Evolutionary conservation across 805 yeast genomes (phyloP).

Genomic region (Wickerhamiella galacta): DNA sequence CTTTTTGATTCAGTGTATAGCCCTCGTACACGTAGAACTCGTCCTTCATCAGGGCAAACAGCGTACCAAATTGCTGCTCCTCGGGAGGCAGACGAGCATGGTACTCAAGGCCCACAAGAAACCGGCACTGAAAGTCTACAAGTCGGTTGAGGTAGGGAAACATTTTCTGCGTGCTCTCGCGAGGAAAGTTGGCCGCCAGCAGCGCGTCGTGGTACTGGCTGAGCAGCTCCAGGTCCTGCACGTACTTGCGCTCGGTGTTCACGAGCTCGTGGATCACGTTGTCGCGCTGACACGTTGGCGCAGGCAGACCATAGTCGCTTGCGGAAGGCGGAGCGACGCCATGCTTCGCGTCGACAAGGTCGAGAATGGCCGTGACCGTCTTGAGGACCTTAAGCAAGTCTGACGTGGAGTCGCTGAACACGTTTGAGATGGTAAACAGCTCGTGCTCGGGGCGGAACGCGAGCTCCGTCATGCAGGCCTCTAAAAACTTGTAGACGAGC

Average conservation of each 20-base stretch:
- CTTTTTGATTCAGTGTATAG: conserved; percentile 81
- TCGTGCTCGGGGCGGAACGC: conserved; percentile 55
- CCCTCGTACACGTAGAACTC: conserved; percentile 84
- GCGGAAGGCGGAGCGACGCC: conserved; percentile 1
- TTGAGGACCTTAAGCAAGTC: conserved; percentile 59
- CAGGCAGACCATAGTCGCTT: conserved; percentile 3
- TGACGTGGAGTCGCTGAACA: conserved; percentile 65
- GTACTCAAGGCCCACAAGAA: conserved; percentile 76
- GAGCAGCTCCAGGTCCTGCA: conserved; percentile 72
- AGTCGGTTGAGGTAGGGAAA: conserved; percentile 76
- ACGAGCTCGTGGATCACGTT: conserved; percentile 73
- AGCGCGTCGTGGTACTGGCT: conserved; percentile 52
- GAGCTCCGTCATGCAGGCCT: conserved; percentile 66
- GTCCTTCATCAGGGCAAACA: conserved; percentile 69
- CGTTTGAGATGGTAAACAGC: conserved; percentile 78
- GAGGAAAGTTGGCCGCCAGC: conserved; percentile 47
- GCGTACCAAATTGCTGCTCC: conserved; percentile 74
- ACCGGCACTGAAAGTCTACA: conserved; percentile 82
- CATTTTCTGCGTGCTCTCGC: conserved; percentile 62
- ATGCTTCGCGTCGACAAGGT: conserved; percentile 16
- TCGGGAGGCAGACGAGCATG: conserved; percentile 59
- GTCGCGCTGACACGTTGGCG: conserved; percentile 30
- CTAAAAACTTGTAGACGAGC: conserved; percentile 75
- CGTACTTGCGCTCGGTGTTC: conserved; percentile 83
- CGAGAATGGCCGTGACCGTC: conserved; percentile 51